phyloP scores from a whole-genome alignment of 352 stramenopile genomes.

The Thalassiosira hispida region DNA sequence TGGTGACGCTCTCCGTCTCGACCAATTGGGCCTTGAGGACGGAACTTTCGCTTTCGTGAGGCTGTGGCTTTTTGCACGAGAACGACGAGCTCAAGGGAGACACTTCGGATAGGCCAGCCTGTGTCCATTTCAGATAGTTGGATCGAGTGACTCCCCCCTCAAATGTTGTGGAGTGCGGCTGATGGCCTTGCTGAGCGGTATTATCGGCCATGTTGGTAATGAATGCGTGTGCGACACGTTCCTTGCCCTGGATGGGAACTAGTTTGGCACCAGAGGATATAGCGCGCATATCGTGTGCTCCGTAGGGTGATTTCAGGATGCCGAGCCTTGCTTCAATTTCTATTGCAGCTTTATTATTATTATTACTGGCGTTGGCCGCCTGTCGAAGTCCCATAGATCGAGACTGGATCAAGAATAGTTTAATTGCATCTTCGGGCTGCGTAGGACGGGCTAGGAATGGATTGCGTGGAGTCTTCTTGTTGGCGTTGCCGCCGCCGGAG shows the following conservation, averaged over 20 bases:
- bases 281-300: slow-evolving; percentile 54
- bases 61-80: slow-evolving; percentile 31
- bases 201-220: slow-evolving; percentile 44
- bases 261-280: slow-evolving; percentile 66
- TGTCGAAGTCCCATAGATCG: slow-evolving; percentile 56
- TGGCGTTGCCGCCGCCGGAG: not conserved
- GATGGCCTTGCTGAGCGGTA: slow-evolving; percentile 3
- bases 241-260: slow-evolving; percentile 35
- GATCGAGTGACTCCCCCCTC: slow-evolving; percentile 67
- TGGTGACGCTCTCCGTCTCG: slow-evolving; percentile 73
- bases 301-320: slow-evolving; percentile 61
- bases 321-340: slow-evolving; percentile 79
- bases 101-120: slow-evolving; percentile 59
- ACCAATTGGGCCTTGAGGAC: slow-evolving; percentile 64
- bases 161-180: slow-evolving; percentile 39
- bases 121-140: slow-evolving; percentile 75
- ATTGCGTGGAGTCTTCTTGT: slow-evolving; percentile 36
- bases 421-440: slow-evolving; percentile 64
- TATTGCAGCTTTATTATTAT: slow-evolving; percentile 49
- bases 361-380: slow-evolving; percentile 24
- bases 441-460: slow-evolving; percentile 61
- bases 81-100: slow-evolving; percentile 63
- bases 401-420: slow-evolving; percentile 69
- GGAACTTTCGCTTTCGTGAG: slow-evolving; percentile 39
- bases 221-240: slow-evolving; percentile 64